Conservation (phyloP, 2,329 filamentous ascomycete species). For the Claviceps digitariae region DNA sequence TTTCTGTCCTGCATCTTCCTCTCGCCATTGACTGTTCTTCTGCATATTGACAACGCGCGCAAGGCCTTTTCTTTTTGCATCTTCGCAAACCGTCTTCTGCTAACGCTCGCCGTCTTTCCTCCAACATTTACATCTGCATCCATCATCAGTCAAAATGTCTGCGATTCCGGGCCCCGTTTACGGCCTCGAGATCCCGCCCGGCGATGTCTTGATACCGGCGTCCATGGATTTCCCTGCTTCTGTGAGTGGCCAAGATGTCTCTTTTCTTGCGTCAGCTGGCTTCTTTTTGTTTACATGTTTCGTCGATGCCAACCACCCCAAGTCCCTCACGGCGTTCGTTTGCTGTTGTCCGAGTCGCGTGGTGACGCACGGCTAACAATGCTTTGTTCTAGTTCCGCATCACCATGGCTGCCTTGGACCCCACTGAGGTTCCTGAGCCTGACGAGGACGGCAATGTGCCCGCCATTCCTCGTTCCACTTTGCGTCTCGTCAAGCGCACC, state of each 20-base stretch:
- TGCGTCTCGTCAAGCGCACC: conserved; percentile 77
- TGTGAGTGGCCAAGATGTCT: conserved; percentile 41
- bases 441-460: conserved; percentile 49
- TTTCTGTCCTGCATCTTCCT: background rate
- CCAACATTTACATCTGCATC: background rate
- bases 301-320: background rate
- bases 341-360: background rate
- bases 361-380: conserved; percentile 15
- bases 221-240: conserved; percentile 68
- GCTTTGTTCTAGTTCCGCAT: conserved; percentile 62
- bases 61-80: background rate
- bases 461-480: conserved; percentile 60
- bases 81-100: background rate
- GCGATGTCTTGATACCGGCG: conserved; percentile 70
- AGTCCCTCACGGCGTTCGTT: background rate
- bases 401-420: conserved; percentile 97
- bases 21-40: background rate
- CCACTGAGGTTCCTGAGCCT: conserved; percentile 58
- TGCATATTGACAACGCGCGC: background rate
- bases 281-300: background rate
- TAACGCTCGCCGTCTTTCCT: background rate
- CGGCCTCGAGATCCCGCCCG: conserved; percentile 79
- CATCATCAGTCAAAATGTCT: conserved; percentile 32
- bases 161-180: conserved; percentile 66
- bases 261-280: background rate